phyloP scores from a whole-genome alignment of 2,329 filamentous ascomycete genomes.

The Tolypocladium nubicola region DNA sequence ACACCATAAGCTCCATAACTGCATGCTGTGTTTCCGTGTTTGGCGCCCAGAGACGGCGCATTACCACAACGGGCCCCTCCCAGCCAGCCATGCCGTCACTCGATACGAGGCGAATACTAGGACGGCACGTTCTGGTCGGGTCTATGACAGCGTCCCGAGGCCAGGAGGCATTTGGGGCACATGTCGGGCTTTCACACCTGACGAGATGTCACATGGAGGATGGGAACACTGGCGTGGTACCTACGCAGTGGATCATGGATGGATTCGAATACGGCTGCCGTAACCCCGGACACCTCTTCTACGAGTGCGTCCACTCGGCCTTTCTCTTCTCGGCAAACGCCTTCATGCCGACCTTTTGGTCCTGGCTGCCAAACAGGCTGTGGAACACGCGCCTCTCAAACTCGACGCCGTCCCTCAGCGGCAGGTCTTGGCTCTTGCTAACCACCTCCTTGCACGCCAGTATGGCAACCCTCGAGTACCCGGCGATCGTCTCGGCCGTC shows the following conservation, averaged over 20 bases:
- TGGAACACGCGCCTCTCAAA: slow-evolving; percentile 93
- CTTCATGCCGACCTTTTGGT: slow-evolving; percentile 95
- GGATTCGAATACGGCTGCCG: neutral
- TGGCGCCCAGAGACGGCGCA: neutral
- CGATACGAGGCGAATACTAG: neutral
- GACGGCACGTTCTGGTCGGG: neutral
- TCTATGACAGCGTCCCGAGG: neutral
- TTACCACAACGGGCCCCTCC: neutral
- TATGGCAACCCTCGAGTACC: slow-evolving; percentile 77
- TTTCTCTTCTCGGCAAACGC: slow-evolving; percentile 95
- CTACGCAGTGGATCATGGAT: neutral
- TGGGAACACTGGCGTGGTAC: too few relatives aligned
- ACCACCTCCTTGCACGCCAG: slow-evolving; percentile 95
- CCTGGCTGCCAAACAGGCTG: slow-evolving; percentile 80
- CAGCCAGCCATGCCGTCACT: neutral
- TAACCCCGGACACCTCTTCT: slow-evolving; percentile 16
- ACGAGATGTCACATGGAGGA: neutral
- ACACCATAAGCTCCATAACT: neutral
- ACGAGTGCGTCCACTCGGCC: slow-evolving; percentile 80
- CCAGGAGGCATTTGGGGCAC: neutral
- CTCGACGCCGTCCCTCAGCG: slow-evolving; percentile 82
- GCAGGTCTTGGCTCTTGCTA: slow-evolving; percentile 93
- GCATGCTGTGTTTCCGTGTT: neutral
- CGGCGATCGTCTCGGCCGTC: slow-evolving; percentile 82
- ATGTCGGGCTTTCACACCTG: neutral